Conservation (phyloP, 169 alveolate species). For the Plasmodium inui region DNA sequence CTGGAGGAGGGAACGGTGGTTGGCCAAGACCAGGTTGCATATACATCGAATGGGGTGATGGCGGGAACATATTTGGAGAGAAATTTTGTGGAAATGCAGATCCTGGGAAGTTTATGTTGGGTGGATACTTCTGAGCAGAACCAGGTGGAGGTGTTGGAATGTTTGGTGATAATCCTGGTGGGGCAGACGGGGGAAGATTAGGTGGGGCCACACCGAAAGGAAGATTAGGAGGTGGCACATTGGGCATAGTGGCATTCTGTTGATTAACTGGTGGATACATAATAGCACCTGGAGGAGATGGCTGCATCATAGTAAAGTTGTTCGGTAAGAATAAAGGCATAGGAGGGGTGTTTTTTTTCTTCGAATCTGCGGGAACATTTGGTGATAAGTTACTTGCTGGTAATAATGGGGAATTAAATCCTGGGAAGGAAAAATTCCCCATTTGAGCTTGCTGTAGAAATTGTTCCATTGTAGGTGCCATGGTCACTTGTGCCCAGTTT, state of each 20-base stretch:
- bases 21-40: conserved; percentile 46
- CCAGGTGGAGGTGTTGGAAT: conserved; percentile 12
- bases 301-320: conserved; percentile 28
- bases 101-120: conserved; percentile 29
- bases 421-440: conserved; percentile 74
- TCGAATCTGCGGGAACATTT: conserved; percentile 28
- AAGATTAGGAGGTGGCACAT: not conserved
- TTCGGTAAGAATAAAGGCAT: conserved; percentile 37
- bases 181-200: not conserved
- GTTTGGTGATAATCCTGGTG: conserved; percentile 22
- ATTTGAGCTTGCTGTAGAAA: conserved; percentile 77
- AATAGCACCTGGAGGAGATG: conserved; percentile 21
- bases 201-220: conserved; percentile 3
- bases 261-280: conserved; percentile 21
- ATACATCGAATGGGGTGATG: conserved; percentile 37
- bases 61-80: conserved; percentile 22
- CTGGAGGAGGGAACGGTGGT: conserved; percentile 45
- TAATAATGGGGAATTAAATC: conserved; percentile 64
- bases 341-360: conserved; percentile 24
- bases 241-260: conserved; percentile 4
- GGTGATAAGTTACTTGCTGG: conserved; percentile 28
- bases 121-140: conserved; percentile 38
- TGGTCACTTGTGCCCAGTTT: conserved; percentile 87
- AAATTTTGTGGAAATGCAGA: conserved; percentile 10
- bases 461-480: conserved; percentile 85